Evolutionary conservation across 179 eudicot genomes (phyloP).

Genomic region (Camellia oleifera): DNA sequence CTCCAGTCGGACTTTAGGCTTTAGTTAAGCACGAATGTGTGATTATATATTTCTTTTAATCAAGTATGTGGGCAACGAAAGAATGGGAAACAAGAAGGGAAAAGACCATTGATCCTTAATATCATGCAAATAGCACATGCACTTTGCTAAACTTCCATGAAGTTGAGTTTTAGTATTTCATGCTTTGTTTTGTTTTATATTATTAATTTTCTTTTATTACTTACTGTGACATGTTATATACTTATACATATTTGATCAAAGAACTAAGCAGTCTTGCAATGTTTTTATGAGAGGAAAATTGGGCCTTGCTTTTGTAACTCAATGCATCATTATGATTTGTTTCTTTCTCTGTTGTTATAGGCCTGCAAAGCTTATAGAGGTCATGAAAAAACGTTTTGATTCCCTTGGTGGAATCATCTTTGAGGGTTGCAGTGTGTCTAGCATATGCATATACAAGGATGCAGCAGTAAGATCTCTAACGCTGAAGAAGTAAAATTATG

Average conservation of each 20-base stretch:
- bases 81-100: neutral
- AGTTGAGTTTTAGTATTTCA: neutral
- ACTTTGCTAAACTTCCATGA: neutral
- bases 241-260: neutral
- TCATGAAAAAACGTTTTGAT: conserved; percentile 63
- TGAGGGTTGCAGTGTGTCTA: conserved; percentile 75
- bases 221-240: neutral
- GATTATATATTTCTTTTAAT: neutral
- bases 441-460: conserved; percentile 66
- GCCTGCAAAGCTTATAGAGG: conserved; percentile 79
- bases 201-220: neutral
- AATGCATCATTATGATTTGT: neutral
- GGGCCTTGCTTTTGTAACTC: conserved; percentile 6
- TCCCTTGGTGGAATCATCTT: conserved; percentile 76
- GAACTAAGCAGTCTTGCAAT: neutral
- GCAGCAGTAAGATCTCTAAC: conserved; percentile 60
- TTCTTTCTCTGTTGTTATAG: conserved; percentile 35
- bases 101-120: neutral
- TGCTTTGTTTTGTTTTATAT: neutral
- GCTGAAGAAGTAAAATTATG: neutral
- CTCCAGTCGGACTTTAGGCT: neutral
- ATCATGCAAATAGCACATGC: neutral
- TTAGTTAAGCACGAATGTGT: neutral
- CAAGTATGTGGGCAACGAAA: neutral
- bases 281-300: neutral